phyloP scores from a whole-genome alignment of 352 stramenopile species.

The Phytopythium vexans region DNA sequence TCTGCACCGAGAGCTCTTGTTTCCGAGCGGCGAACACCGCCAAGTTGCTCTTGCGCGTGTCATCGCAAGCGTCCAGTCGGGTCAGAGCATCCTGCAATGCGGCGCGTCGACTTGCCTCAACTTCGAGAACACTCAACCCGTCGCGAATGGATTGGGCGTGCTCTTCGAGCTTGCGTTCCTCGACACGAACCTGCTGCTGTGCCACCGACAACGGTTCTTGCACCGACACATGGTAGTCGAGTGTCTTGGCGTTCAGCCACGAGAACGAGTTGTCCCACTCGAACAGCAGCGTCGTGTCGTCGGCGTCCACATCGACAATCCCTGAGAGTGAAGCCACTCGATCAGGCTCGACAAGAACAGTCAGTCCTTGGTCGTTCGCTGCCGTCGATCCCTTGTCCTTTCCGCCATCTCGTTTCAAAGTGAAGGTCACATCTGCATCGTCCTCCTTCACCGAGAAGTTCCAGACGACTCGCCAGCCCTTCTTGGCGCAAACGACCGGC shows the following conservation, averaged over 20 bases:
- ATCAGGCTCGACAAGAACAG: constrained; percentile 33
- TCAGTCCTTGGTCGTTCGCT: not conserved
- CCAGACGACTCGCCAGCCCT: constrained; percentile 70
- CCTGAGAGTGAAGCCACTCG: constrained; percentile 57
- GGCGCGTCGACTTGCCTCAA: constrained; percentile 27
- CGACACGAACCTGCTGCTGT: constrained; percentile 30
- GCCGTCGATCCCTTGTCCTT: constrained; percentile 3
- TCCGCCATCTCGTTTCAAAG: constrained; percentile 11
- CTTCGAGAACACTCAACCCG: constrained; percentile 26
- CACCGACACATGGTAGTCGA: constrained; percentile 82
- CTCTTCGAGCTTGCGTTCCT: constrained; percentile 22
- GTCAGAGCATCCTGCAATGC: constrained; percentile 32
- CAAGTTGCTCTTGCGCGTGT: constrained; percentile 33
- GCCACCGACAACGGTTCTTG: constrained; percentile 47
- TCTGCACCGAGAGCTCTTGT: constrained; percentile 28
- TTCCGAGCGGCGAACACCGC: constrained; percentile 24
- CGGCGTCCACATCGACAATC: constrained; percentile 34
- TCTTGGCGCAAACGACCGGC: constrained; percentile 64
- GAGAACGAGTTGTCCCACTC: constrained; percentile 85
- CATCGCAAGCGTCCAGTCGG: constrained; percentile 30
- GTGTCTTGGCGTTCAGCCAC: constrained; percentile 82
- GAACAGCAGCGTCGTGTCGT: constrained; percentile 50
- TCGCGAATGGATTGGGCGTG: constrained; percentile 23
- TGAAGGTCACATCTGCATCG: constrained; percentile 56
- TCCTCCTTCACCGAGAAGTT: constrained; percentile 76